Evolutionary conservation across 768 basidiomycete species (phyloP).

Genomic region (Mycena belliarum): DNA sequence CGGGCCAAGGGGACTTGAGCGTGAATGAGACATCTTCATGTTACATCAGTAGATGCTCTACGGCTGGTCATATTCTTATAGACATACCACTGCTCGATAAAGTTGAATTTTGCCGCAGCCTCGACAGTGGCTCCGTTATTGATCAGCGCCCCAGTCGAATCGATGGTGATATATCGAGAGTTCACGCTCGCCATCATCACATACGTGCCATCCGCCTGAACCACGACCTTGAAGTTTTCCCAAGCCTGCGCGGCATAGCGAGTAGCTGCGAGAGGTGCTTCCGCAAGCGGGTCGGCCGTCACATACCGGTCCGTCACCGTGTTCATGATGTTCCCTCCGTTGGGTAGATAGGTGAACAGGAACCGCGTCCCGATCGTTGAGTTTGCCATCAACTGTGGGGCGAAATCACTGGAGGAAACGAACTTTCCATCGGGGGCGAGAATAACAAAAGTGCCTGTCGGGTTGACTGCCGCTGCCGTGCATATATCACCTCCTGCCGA

Average conservation of each 20-base stretch:
- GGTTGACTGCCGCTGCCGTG: constrained; percentile 26
- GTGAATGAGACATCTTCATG: too few relatives aligned
- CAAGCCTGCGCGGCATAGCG: constrained; percentile 29
- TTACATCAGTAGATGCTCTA: too few relatives aligned
- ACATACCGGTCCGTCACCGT: constrained; percentile 28
- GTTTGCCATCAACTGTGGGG: constrained; percentile 29
- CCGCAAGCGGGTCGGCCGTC: constrained; percentile 33
- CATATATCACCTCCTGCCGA: constrained; percentile 29
- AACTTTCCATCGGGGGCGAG: constrained; percentile 28
- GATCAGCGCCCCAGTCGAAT: constrained; percentile 27
- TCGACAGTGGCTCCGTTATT: constrained; percentile 29
- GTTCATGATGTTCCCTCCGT: constrained; percentile 32
- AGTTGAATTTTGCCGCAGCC: constrained; percentile 29
- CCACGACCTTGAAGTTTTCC: constrained; percentile 32
- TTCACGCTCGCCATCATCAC: constrained; percentile 34
- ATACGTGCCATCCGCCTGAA: constrained; percentile 28
- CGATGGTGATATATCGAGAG: constrained; percentile 29
- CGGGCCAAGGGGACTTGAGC: too few relatives aligned
- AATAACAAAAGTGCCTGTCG: constrained; percentile 32
- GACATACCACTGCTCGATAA: too few relatives aligned
- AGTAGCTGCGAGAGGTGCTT: constrained; percentile 27
- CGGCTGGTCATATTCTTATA: too few relatives aligned
- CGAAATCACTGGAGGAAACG: constrained; percentile 23
- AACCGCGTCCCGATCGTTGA: constrained; percentile 25
- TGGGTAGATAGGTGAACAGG: constrained; percentile 30